Evolutionary conservation across 2,329 filamentous ascomycete genomes (phyloP), one percentile per base, ranked within the genome.

Genomic region (Bipolaris oryzae): DNA sequence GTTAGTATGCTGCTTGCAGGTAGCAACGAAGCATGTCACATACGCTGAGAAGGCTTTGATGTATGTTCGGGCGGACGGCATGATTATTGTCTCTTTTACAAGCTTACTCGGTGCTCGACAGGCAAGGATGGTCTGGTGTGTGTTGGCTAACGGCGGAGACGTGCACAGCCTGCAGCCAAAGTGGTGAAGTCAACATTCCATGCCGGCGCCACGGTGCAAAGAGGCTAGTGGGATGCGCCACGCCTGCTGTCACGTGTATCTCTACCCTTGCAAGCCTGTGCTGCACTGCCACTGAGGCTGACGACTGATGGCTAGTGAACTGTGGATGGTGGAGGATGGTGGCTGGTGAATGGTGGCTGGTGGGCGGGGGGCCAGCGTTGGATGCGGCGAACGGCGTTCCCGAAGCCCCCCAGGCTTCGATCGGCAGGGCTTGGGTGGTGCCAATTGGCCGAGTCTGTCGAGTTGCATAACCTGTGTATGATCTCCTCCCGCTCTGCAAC

Each of bases 11-110:
- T 44, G 37, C 52, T 50, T 61, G 52, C 53, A 34, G 33, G 33
- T 48, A 33, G n/a, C 44, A 20, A 35, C 31, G 48, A 34, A 39
- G 39, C 44, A 50, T 50, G 18, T 25, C 39, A 64, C 71, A 46
- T 66, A 76, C 73, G 65, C 70, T 58, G 66, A 60, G 62, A 74
- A 64, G 61, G 72, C 72, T 57, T 75, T 75, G 55, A 73, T 62
- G 53, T 69, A 74, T 4, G 73, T 71, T 42, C 53, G 50, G 49
- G 58, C 62, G 48, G 66, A 66, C 45, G 70, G 66, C 71, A 74
- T 74, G 16, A 31, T 7, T 68, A 31, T 7, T 68, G 55, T 42
- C 20, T 39, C 28, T 21, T 25, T 43, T 34, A 28, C n/a, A 33
- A 34, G 34, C 42, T n/a, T 41, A 34, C 41, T 18, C 5, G 37